These are phyloP conservation scores for Pichia sp. DNA, from an alignment of 1,139 yeast species.

Conservation along the genomic window DNA sequence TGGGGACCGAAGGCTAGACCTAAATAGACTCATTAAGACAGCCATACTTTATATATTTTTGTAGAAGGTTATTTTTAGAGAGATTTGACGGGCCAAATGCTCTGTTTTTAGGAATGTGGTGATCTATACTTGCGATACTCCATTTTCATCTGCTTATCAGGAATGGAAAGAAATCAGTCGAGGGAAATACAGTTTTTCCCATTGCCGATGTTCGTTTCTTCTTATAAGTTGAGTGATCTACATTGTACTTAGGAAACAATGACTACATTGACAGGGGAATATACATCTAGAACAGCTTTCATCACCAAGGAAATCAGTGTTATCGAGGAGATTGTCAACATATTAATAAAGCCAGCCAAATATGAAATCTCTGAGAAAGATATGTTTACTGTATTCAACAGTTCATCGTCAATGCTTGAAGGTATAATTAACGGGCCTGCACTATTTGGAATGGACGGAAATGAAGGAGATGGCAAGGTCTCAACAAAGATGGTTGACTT, in stretches of 20 bases:
- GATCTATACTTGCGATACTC: no score
- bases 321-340: constrained; percentile 19
- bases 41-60: no score
- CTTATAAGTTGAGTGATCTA: no score
- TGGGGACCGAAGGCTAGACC: constrained; percentile 80
- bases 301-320: constrained; percentile 17
- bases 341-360: constrained; percentile 18
- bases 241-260: no score
- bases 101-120: no score
- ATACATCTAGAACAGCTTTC: constrained; percentile 2
- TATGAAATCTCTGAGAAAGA: constrained; percentile 14
- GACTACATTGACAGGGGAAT: no score
- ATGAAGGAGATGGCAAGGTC: no score
- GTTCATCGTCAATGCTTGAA: constrained; percentile 12
- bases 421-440: constrained; percentile 6
- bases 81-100: not conserved
- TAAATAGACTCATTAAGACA: no score
- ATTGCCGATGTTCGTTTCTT: no score
- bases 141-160: no score
- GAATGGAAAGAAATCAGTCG: no score
- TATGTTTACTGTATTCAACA: constrained; percentile 15
- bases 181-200: no score
- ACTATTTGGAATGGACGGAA: not conserved
- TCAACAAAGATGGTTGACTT: constrained; percentile 16
- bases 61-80: not conserved